Base-by-base conservation (phyloP, 2,329 filamentous ascomycete genomes). In the Fonsecaea pedrosoi region DNA sequence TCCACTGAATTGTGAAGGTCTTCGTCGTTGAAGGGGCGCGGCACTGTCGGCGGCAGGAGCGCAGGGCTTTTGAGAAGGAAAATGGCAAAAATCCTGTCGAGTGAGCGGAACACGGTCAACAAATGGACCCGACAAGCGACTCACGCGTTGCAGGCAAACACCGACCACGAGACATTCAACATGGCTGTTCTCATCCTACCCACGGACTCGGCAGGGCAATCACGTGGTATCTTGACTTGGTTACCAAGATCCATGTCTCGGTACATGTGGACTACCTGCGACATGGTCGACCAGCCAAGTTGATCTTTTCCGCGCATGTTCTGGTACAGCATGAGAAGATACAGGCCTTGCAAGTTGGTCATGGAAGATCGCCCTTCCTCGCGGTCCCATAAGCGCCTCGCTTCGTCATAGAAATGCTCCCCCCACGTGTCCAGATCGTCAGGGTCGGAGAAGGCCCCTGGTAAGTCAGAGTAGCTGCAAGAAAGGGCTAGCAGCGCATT, bases 401-500 rank as follows among this genome's bases (percentile, higher is more conserved):
- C 57, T 60, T 60, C 57, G 25, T 60, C 57, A 48, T 60, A 60
- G 18, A 60, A 60, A 30, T 60, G 57, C 42, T 60, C 57, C 18
- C 57, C 57, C 57, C 57, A 60, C 18, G 57, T 50, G 8, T 60
- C 57, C 45, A 42, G 42, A 25, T 60, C 42, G 25, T 60, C 42
- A 2, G 57, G 57, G 40, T 60, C 57, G 5, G 57, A 18, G 57
- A 38, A 60, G 9, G 57, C 57, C 25, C 57, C 57, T 25, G 57
- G 40, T 37, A 60, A 50, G 40, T 60, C 57, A 3, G 40, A 60
- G 21, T 62, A 62, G n/a, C 45, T 37, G 59, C 59, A 62, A 32
- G 50, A 48, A 12, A 54, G 50, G 15, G 66, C 66, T 12, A 69
- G 58, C 21, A 69, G 63, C 53, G 60, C 64, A 40, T 78, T 78